phyloP scores from a whole-genome alignment of 345 rosid species.

The Ceriops zippeliana region DNA sequence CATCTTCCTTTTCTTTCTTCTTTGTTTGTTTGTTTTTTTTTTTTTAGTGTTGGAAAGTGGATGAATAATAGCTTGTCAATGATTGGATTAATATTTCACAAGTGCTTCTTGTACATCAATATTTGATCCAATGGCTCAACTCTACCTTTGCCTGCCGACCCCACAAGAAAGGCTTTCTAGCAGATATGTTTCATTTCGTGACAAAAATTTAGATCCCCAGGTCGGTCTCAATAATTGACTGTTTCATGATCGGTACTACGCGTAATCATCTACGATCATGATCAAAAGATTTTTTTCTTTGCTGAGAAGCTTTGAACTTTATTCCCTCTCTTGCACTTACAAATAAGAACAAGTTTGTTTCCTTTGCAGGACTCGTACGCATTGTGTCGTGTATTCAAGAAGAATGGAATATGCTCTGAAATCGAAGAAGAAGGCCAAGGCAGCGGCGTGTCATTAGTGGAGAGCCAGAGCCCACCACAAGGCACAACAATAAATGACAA shows the following conservation, averaged over 20 bases:
- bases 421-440: constrained; percentile 57
- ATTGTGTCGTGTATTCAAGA: constrained; percentile 91
- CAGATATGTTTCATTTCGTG: neutral
- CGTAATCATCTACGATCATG: neutral
- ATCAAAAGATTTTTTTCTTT: neutral
- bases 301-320: neutral
- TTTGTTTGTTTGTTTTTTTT: no score
- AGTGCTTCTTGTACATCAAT: no score
- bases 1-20: no score
- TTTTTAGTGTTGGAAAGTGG: no score
- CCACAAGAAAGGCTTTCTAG: no score
- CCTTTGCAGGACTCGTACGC: constrained; percentile 75
- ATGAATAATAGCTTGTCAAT: no score
- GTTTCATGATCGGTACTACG: neutral
- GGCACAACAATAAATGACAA: constrained; percentile 23
- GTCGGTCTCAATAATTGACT: neutral
- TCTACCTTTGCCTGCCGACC: no score
- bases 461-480: constrained; percentile 27
- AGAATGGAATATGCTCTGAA: constrained; percentile 75
- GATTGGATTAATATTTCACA: no score
- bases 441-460: constrained; percentile 39
- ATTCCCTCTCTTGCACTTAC: neutral
- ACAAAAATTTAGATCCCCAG: neutral
- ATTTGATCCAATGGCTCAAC: no score
- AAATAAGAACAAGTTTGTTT: neutral